phyloP scores from a whole-genome alignment of 2,329 filamentous ascomycete genomes.

The Fusarium subglutinans region DNA sequence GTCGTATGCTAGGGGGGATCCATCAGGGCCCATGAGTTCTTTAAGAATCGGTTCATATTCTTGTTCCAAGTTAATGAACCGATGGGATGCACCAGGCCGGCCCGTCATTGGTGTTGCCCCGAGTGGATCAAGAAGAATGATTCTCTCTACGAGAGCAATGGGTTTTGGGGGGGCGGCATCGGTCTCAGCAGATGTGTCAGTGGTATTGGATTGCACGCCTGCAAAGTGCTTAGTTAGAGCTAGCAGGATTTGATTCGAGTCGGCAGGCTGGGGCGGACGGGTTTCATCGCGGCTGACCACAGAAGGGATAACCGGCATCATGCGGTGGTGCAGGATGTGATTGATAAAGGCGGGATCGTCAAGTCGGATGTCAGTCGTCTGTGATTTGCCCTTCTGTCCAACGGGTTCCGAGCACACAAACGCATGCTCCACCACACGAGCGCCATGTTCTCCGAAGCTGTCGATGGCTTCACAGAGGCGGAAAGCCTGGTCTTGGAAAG shows the following conservation, averaged over 20 bases:
- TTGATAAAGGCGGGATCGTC: slow-evolving; percentile 47
- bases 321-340: slow-evolving; percentile 45
- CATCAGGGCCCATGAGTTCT: slow-evolving; percentile 60
- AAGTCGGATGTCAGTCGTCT: slow-evolving; percentile 42
- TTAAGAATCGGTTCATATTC: slow-evolving; percentile 77
- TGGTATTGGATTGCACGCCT: slow-evolving; percentile 63
- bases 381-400: neutral
- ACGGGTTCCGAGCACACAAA: slow-evolving; percentile 31
- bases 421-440: slow-evolving; percentile 69
- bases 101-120: slow-evolving; percentile 80
- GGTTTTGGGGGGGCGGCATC: slow-evolving; percentile 54
- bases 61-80: slow-evolving; percentile 91
- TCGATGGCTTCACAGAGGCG: slow-evolving; percentile 81
- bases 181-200: slow-evolving; percentile 20
- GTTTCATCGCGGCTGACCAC: slow-evolving; percentile 55
- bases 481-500: slow-evolving; percentile 71
- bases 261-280: slow-evolving; percentile 50
- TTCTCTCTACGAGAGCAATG: slow-evolving; percentile 76
- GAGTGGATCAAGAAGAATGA: slow-evolving; percentile 88
- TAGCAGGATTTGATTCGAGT: slow-evolving; percentile 72
- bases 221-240: slow-evolving; percentile 81
- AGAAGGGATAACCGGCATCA: slow-evolving; percentile 53
- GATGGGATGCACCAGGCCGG: slow-evolving; percentile 49
- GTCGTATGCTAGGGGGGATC: slow-evolving; percentile 45
- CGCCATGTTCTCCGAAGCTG: slow-evolving; percentile 71